phyloP scores from a whole-genome alignment of 176 grass and related monocot species.

The Oryza coarctata region DNA sequence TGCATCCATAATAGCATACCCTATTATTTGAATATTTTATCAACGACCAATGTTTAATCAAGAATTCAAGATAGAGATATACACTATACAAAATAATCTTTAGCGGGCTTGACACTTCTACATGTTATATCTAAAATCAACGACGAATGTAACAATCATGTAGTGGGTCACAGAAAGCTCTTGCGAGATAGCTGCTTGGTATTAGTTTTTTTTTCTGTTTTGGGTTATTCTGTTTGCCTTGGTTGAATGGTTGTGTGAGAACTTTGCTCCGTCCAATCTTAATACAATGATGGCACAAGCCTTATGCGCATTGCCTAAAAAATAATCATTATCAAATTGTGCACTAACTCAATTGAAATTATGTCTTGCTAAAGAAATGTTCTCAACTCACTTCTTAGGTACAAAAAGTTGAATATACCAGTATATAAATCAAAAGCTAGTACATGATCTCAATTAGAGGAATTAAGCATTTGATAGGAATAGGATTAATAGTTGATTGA shows the following conservation, averaged over 20 bases:
- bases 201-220: too few species aligned
- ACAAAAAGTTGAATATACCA: neutral
- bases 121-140: neutral
- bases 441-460: neutral
- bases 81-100: neutral
- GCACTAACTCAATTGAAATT: neutral
- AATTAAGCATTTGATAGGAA: neutral
- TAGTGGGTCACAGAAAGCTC: too few species aligned
- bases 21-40: neutral
- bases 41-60: neutral
- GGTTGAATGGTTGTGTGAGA: too few species aligned
- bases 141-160: too few species aligned
- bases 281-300: too few species aligned
- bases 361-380: neutral
- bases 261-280: too few species aligned
- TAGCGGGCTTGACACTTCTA: neutral
- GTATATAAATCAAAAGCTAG: neutral
- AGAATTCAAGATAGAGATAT: neutral
- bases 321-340: neutral
- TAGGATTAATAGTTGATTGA: neutral
- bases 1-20: neutral
- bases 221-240: too few species aligned
- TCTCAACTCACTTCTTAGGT: neutral
- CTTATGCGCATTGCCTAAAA: too few species aligned
- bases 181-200: too few species aligned